Evolutionary conservation across 306 rosid species (phyloP), one percentile per base, ranked within the genome.

Genomic region (Astragalus membranaceus): DNA sequence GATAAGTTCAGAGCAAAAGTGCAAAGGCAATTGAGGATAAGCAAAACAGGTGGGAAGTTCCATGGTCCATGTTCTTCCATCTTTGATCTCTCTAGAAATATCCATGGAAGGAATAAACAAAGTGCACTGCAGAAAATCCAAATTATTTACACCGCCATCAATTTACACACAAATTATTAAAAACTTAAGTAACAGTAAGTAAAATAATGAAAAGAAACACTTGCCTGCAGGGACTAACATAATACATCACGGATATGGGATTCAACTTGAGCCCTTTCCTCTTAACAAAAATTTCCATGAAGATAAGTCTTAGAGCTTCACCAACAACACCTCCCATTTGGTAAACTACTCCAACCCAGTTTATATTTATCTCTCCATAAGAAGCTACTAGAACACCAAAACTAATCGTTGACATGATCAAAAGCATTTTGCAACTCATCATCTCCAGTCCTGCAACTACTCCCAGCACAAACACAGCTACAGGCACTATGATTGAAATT

Each of bases 321-420:
- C 97, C 97, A 69, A 94, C 86, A 53, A 94, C 99, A 74, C 99
- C 99, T 50, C 97, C 99, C 99, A 94, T 88, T 78, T 94, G 99
- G 72, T 94, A 94, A 81, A 91, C 97, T 35, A 94, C 99, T 73
- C 97, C 99, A 70, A 94, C 50, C 99, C 99, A 94, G 75, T 49
- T 94, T 78, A 94, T 94, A 78, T 86, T 78, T 67, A 94, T 86
- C 87, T 94, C 99, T 67, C 99, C 99, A 67, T 87, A 87, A 36
- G 99, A 94, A 77, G 99, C 99, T 75, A 94, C 89, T 57, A 94
- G 82, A 74, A 94, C 97, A 37, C 99, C 99, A 66, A 94, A 77
- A 83, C 99, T 94, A 77, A 94, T 94, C 84, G 91, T 84, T 33
- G 97, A 94, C 99, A 94, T 94, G 84, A 94, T 89, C 69, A 87